These are phyloP conservation scores for Tardiomyces depauwii DNA, from an alignment of 1,139 yeast genomes.

Conservation along the genomic window DNA sequence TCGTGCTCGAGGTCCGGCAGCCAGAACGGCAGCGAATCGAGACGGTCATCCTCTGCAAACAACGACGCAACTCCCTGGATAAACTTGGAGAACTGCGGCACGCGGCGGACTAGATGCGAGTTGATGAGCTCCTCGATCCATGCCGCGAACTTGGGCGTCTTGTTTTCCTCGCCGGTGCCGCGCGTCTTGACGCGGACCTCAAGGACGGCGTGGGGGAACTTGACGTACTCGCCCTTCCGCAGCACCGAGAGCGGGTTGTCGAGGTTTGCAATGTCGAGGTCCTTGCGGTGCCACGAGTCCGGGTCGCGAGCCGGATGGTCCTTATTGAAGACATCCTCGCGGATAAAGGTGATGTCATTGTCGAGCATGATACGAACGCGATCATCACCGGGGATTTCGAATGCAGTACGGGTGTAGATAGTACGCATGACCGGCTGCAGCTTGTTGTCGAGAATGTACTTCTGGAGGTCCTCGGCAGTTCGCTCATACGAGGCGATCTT, in stretches of 20 bases:
- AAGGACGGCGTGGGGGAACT: slow-evolving; percentile 87
- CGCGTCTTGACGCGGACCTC: slow-evolving; percentile 54
- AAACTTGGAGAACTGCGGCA: slow-evolving; percentile 83
- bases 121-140: slow-evolving; percentile 87
- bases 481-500: slow-evolving; percentile 42
- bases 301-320: slow-evolving; percentile 88
- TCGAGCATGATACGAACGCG: slow-evolving; percentile 82
- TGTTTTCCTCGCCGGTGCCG: neutral
- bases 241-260: slow-evolving; percentile 59
- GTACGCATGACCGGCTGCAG: slow-evolving; percentile 83
- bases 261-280: slow-evolving; percentile 63
- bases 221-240: slow-evolving; percentile 74
- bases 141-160: slow-evolving; percentile 18
- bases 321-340: slow-evolving; percentile 82
- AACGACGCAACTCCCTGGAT: slow-evolving; percentile 84
- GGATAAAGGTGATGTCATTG: slow-evolving; percentile 72
- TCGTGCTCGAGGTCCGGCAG: slow-evolving; percentile 80
- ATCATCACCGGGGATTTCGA: slow-evolving; percentile 97
- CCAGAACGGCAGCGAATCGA: slow-evolving; percentile 92
- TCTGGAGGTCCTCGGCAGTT: slow-evolving; percentile 48
- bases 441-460: slow-evolving; percentile 51
- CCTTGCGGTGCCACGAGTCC: slow-evolving; percentile 80
- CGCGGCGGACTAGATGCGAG: slow-evolving; percentile 77
- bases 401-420: slow-evolving; percentile 83
- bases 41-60: slow-evolving; percentile 79